Evolutionary conservation across 148 eudicot genomes (phyloP).

Genomic region (Spergularia bocconei): DNA sequence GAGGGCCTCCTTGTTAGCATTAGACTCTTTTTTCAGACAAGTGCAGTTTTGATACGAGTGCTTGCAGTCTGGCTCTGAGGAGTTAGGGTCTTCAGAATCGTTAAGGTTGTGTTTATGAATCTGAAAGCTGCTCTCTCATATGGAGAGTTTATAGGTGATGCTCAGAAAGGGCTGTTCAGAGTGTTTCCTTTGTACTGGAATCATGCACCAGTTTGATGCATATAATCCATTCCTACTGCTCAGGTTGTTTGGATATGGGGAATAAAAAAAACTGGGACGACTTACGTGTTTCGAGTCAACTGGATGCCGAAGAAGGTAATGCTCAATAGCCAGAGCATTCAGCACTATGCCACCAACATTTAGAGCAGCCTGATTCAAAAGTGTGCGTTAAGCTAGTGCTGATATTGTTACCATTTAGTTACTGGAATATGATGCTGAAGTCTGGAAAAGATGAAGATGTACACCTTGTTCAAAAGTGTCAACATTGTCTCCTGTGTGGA

Average conservation of each 20-base stretch:
- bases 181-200: not conserved
- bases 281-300: constrained; percentile 62
- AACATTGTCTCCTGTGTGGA: constrained; percentile 70
- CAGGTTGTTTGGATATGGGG: not conserved
- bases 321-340: constrained; percentile 87
- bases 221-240: not conserved
- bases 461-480: constrained; percentile 73
- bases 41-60: not conserved
- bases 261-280: constrained; percentile 1
- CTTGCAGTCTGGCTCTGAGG: constrained; percentile 4
- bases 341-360: constrained; percentile 87
- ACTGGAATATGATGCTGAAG: constrained; percentile 10
- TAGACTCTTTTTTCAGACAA: not conserved
- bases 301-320: constrained; percentile 89
- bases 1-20: not conserved
- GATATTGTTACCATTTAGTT: not conserved
- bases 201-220: too few relatives aligned
- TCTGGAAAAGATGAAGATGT: constrained; percentile 10
- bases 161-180: not conserved
- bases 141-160: not conserved
- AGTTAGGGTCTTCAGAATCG: not conserved
- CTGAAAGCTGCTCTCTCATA: not conserved
- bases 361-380: constrained; percentile 61
- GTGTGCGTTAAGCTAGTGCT: constrained; percentile 6
- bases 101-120: not conserved